These are phyloP conservation scores for Aspergillus transmontanensis DNA, from an alignment of 2,329 filamentous ascomycete species.

Conservation along the genomic window DNA sequence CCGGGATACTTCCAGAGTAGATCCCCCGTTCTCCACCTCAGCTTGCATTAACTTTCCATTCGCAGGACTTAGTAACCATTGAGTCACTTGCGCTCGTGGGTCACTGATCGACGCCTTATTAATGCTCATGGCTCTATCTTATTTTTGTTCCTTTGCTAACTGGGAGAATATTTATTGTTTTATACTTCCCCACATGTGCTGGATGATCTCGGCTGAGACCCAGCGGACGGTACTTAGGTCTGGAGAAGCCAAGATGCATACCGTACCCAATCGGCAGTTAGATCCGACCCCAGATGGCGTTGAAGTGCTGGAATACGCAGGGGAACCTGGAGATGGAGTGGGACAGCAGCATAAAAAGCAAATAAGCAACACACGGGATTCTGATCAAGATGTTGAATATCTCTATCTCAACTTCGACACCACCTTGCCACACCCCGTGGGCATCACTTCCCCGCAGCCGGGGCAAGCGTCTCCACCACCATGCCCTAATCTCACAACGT, in stretches of 20 bases:
- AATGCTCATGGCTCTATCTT: background rate
- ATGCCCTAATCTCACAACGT: conserved; percentile 67
- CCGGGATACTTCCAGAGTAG: background rate
- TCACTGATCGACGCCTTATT: background rate
- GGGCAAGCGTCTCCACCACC: conserved; percentile 47
- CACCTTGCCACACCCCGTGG: conserved; percentile 48
- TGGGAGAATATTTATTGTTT: background rate
- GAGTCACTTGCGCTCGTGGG: background rate
- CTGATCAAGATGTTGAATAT: conserved; percentile 46
- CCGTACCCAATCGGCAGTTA: background rate
- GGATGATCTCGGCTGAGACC: background rate
- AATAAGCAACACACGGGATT: background rate
- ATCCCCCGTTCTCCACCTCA: background rate
- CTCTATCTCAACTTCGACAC: conserved; percentile 64
- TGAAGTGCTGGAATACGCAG: background rate
- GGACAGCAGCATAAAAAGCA: background rate
- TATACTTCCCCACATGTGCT: background rate
- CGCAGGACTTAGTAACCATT: background rate
- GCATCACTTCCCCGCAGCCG: conserved; percentile 28
- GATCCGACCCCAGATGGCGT: background rate
- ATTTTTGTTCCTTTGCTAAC: background rate
- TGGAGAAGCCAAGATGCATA: background rate
- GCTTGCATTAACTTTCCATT: background rate
- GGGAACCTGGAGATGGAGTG: background rate
- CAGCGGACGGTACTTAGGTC: background rate